Percentiles rank a stretch among this genome's conserved stretches.
Evolutionary conservation across 1,284 basidiomycete genomes (phyloP).

Genomic region (Phylloporus gajari): DNA sequence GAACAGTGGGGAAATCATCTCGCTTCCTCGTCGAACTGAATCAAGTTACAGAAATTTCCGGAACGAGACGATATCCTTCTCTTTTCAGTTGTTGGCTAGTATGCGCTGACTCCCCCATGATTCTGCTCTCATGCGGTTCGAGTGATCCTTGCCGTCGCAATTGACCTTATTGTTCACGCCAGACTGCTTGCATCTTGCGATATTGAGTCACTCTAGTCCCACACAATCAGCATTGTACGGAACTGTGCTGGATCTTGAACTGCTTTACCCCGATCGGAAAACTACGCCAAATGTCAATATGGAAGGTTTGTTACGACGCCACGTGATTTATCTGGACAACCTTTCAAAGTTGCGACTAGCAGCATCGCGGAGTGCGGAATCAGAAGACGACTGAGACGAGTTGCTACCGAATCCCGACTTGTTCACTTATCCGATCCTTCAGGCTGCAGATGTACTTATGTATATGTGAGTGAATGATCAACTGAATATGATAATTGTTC

Average conservation of each 20-base stretch:
- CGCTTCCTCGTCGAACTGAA: conserved; percentile 91
- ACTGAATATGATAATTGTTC: conserved; percentile 5
- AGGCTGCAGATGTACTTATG: conserved; percentile 91
- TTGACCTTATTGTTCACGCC: conserved; percentile 87
- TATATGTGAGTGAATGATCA: conserved; percentile 68
- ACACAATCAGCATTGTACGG: conserved; percentile 85
- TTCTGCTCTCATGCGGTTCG: conserved; percentile 67
- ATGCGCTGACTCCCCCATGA: conserved; percentile 92
- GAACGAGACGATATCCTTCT: conserved; percentile 70
- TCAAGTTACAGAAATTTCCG: conserved; percentile 76
- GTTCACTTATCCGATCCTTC: conserved; percentile 92
- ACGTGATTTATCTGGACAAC: background rate
- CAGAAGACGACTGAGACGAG: conserved; percentile 83
- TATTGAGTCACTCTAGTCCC: background rate
- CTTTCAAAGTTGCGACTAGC: conserved; percentile 75
- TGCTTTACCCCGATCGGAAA: conserved; percentile 88
- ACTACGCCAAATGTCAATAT: conserved; percentile 91
- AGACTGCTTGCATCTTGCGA: conserved; percentile 34
- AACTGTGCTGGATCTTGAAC: conserved; percentile 92
- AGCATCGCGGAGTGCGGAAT: conserved; percentile 75
- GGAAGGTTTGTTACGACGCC: conserved; percentile 74
- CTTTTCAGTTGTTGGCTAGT: conserved; percentile 92
- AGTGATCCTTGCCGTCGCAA: conserved; percentile 84
- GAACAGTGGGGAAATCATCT: conserved; percentile 91
- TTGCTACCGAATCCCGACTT: conserved; percentile 85